phyloP scores from a whole-genome alignment of 176 grass and related monocot genomes.

The Oropetium thomaeum region DNA sequence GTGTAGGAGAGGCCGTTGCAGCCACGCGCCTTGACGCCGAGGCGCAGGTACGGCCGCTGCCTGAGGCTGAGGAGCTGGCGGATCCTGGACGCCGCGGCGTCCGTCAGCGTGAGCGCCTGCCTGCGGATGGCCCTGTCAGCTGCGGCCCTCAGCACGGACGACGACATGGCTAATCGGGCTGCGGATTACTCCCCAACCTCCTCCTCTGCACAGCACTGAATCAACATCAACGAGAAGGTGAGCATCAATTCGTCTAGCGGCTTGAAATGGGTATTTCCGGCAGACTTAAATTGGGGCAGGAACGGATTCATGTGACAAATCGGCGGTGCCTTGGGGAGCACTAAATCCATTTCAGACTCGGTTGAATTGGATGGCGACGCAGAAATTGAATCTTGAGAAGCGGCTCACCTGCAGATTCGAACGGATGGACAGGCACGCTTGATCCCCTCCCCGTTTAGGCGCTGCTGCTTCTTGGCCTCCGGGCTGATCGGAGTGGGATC shows the following conservation, averaged over 20 bases:
- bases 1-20: conserved; percentile 94
- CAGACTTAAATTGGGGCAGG: neutral
- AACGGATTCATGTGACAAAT: neutral
- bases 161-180: conserved; percentile 25
- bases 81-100: conserved; percentile 56
- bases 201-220: neutral
- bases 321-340: neutral
- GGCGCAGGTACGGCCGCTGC: conserved; percentile 56
- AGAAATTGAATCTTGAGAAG: neutral
- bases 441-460: too few species aligned
- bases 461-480: neutral
- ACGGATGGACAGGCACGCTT: neutral
- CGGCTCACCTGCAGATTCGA: conserved; percentile 9
- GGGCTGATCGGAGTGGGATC: neutral
- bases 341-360: neutral
- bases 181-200: neutral
- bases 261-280: neutral
- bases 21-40: conserved; percentile 79
- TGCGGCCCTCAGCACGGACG: conserved; percentile 52
- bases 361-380: neutral
- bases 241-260: neutral
- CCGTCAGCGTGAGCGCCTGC: conserved; percentile 65
- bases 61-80: conserved; percentile 67
- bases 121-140: conserved; percentile 44
- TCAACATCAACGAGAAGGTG: neutral